Evolutionary conservation across 176 grass and related monocot genomes (phyloP), one percentile per base, ranked within the genome.

Genomic region (Carex parvula): DNA sequence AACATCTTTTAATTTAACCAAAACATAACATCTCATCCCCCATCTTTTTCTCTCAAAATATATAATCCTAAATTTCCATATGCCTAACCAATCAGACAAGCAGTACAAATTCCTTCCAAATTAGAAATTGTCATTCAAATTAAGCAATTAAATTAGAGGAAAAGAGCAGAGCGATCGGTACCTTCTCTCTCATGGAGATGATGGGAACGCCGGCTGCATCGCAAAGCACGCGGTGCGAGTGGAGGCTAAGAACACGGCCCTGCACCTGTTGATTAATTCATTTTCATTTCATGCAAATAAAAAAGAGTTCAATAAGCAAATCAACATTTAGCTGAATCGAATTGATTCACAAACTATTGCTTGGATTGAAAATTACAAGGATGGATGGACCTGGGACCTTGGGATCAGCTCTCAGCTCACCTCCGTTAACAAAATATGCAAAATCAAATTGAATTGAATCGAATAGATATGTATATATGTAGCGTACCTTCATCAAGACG

Each of bases 151-250:
- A 60, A 55, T 3, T 52, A 53, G 70, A 74, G 48, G 78, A 21
- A 18, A 73, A 44, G 20, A 75, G 17, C 8, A 71, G 32, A 64
- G 20, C 29, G 16, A 5, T 60, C 0, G 17, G 58, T 66, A 93
- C 89, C 91, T 97, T 94, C n/a, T 89, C 81, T 0, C 83, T 66
- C 88, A 97, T 87, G 84, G 91, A 69, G 84, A 94, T 75, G 84
- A 97, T 75, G n/a, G 91, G 91, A 21, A 57, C 37, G 8, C 84
- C 88, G 20, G 73, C 84, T 77, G 86, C 60, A 79, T 97, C 88
- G 26, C 80, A 80, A 37, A 97, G 88, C 46, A 92, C 85, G 61
- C 90, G 79, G 79, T 84, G 91, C 37, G 57, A 82, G 17, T 66
- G 89, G 79, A 97, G 8, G 68, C 69, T 90, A 78, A 94, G 70